Evolutionary conservation across 2,329 filamentous ascomycete genomes (phyloP).

Genomic region (Ilyonectria sp.): DNA sequence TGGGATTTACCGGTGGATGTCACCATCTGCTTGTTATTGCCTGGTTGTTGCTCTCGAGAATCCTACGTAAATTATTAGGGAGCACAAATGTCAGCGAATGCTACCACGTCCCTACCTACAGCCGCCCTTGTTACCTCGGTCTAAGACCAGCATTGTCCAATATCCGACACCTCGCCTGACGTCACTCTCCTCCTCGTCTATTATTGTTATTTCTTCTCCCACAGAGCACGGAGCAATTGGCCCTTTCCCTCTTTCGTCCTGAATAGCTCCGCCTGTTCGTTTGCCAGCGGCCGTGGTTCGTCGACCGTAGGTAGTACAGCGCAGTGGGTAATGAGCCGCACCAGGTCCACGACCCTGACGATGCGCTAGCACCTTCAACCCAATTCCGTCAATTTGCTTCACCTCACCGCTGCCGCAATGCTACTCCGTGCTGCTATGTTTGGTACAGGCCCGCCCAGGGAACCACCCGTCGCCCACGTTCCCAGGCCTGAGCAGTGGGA

Average conservation of each 20-base stretch:
- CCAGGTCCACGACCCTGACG: conserved; percentile 37
- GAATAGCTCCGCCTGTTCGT: conserved; percentile 26
- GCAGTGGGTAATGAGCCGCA: conserved; percentile 38
- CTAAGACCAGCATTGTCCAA: not conserved
- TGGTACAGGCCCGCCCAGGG: conserved; percentile 1
- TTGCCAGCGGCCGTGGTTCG: conserved; percentile 25
- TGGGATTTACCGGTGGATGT: conserved; percentile 28
- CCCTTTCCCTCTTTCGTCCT: conserved; percentile 23
- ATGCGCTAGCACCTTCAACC: conserved; percentile 26
- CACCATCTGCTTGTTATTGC: not conserved
- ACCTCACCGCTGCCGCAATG: conserved; percentile 41
- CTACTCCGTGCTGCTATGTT: too few species aligned
- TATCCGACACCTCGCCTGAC: not conserved
- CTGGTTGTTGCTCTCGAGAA: too few species aligned
- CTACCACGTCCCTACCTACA: too few species aligned
- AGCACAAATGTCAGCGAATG: too few species aligned
- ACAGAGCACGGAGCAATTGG: not conserved
- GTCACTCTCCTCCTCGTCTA: not conserved
- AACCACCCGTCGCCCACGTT: not conserved
- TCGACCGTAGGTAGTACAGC: not conserved
- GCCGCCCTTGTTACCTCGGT: not conserved
- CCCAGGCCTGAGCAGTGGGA: not conserved
- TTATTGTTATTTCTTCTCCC: not conserved
- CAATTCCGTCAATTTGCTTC: conserved; percentile 37
- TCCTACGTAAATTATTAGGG: too few species aligned